Evolutionary conservation across 108 stramenopile species (phyloP).

Genomic region (Skeletonema tropicum): DNA sequence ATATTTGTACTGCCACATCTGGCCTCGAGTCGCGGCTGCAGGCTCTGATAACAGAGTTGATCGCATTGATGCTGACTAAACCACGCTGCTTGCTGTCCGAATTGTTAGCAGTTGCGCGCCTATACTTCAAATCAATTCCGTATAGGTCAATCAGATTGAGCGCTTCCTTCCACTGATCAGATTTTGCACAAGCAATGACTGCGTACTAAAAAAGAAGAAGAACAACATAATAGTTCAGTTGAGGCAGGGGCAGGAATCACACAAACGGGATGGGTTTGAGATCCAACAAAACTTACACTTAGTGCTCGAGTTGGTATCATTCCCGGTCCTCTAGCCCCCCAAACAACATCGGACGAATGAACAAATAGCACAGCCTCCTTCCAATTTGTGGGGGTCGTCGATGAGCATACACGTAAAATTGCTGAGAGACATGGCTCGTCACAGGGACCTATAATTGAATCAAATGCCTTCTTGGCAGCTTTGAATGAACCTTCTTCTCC

Average conservation of each 20-base stretch:
- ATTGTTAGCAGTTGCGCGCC: not conserved
- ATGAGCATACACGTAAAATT: constrained; percentile 58
- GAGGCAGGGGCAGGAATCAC: not conserved
- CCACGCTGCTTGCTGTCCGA: not conserved
- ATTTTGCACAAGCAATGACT: constrained; percentile 43
- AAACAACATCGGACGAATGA: constrained; percentile 66
- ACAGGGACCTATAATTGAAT: constrained; percentile 51
- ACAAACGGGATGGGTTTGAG: not conserved
- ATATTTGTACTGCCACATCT: constrained; percentile 60
- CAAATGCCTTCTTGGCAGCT: constrained; percentile 46
- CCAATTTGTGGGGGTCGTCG: constrained; percentile 44
- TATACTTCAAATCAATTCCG: constrained; percentile 21
- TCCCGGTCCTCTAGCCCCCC: constrained; percentile 45
- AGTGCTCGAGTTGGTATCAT: constrained; percentile 56
- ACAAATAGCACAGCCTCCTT: constrained; percentile 59
- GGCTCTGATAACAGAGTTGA: constrained; percentile 69
- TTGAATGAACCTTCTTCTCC: constrained; percentile 43
- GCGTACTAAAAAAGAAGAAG: constrained; percentile 12
- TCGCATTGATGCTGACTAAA: constrained; percentile 34
- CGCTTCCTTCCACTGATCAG: constrained; percentile 63
- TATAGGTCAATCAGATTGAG: constrained; percentile 68
- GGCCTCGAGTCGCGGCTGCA: constrained; percentile 69
- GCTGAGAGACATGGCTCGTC: constrained; percentile 68
- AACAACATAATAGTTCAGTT: not conserved
- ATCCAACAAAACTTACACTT: constrained; percentile 19